Evolutionary conservation across 805 yeast species (phyloP), one percentile per base, ranked within the genome.

Genomic region (Metahyphopichia silvanorum): DNA sequence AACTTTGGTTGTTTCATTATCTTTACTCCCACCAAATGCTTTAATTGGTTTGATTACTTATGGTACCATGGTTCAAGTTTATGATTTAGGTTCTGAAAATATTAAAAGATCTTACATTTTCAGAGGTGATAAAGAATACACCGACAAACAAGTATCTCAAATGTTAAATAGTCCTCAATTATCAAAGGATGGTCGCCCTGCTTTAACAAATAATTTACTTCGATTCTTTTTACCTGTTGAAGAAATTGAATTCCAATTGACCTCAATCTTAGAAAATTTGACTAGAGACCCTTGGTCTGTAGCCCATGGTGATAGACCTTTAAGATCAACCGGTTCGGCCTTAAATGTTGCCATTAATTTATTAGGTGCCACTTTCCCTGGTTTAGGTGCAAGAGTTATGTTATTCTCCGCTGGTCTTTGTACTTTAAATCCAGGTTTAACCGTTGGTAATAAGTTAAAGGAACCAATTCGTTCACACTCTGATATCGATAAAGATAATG

Each of bases 391-490:
- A 11, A 79, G 97, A 57, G 73, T 93, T 47, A 80, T 87, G 69
- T 69, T 93, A 38, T 93, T 93, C 53, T 79, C 95, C 25, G 94
- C 91, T 33, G 99, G 98, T 42, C 95, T 96, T 30, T 82, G 96
- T 57, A 93, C 98, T 28, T 79, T 84, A 53, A 84, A 83, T 28
- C 98, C 99, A 9, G 99, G 99, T 48, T 68, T 86, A 56, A 87
- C 93, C 45, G 99, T 93, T 18, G 86, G 91, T 27, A 79, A 82
- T 16, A 93, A 88, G 58, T 74, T 93, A 57, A 85, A 86, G 56
- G 98, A 93, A 62, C 96, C 98, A 30, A 84, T 93, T 49, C 79
- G 99, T 69, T 93, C 98, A 6, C 99, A 93, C 63, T 86, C 85
- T 52, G 98, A 93, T 57, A 86, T 93, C 45, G 98, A 93, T 58